Base-by-base conservation (phyloP, 1,284 basidiomycete genomes). In the Grifola frondosa region DNA sequence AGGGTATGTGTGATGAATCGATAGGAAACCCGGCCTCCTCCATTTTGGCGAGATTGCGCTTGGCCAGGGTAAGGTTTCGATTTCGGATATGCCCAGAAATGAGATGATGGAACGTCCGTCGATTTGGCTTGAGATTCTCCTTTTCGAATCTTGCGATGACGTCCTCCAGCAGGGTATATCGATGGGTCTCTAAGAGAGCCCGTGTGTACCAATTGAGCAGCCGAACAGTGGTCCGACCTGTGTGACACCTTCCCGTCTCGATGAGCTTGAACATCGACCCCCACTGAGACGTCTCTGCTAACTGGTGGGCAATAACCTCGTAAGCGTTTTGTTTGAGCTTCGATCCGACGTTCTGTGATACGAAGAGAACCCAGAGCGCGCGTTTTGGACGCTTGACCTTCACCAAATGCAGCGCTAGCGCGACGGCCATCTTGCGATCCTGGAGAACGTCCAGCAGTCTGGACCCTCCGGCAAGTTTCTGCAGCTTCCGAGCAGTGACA, bases 131-230 rank as follows among this genome's bases (percentile, higher is more conserved):
- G 30, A 82, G 53, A 2, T 66, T 57, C 43, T 72, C 64, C 23
- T 57, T 52, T 31, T 66, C 57, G 67, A 84, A 87, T 40, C 78
- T 70, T 33, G 67, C 59, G 40, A 84, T 60, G 3, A 76, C 66
- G 20, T 54, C 56, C 49, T 70, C 62, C 26, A 88, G 64, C 8
- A 57, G 56, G 19, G 62, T 58, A 53, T 74, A 86, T 29, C 74
- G 60, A 42, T 72, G 65, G 5, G 64, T 66, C 57, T 86, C 80
- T 46, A 80, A 60, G 30, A 78, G 58, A 1, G 82, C 81, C 28
- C 76, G 76, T 15, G 74, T 66, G 36, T 74, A 75, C 85, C 84
- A 88, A 60, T 89, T 81, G 52, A 89, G 68, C 16, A 89, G 65
- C 19, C 77, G 73, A 23, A 65, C 54, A 3, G 77, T 80, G 2